phyloP scores from a whole-genome alignment of 192 early-diverging fungal genomes.

The Backusella liffmaniae region DNA sequence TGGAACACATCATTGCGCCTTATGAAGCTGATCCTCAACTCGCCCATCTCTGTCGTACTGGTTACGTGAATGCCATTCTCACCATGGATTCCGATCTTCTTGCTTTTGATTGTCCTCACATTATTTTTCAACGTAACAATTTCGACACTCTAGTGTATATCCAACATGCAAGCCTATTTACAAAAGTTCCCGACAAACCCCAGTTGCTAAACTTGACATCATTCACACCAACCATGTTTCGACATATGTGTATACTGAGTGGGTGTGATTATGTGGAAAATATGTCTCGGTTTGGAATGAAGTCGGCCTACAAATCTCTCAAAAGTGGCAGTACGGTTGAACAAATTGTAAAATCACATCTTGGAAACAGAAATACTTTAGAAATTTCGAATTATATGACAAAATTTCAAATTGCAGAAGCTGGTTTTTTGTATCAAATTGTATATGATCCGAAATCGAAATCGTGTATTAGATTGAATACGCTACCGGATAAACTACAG shows the following conservation, averaged over 20 bases:
- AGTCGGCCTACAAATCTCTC: constrained; percentile 65
- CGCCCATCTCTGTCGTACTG: constrained; percentile 70
- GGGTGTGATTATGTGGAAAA: constrained; percentile 97
- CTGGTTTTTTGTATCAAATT: constrained; percentile 86
- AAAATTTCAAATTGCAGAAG: constrained; percentile 71
- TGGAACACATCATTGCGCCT: constrained; percentile 87
- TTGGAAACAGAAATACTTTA: constrained; percentile 36
- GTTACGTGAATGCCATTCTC: constrained; percentile 74
- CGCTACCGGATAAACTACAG: constrained; percentile 28
- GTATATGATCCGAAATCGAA: constrained; percentile 74
- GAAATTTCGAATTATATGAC: constrained; percentile 68
- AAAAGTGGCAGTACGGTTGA: constrained; percentile 44
- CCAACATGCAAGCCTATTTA: constrained; percentile 48
- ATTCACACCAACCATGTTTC: constrained; percentile 64
- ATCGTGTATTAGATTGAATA: constrained; percentile 56
- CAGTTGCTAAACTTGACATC: constrained; percentile 35
- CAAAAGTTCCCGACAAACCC: constrained; percentile 30
- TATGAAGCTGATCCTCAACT: constrained; percentile 99
- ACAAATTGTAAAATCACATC: constrained; percentile 32
- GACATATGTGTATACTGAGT: constrained; percentile 92
- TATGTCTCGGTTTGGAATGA: constrained; percentile 83
- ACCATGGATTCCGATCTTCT: constrained; percentile 97
- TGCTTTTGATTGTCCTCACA: constrained; percentile 84
- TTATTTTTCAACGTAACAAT: constrained; percentile 84
- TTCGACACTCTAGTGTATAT: constrained; percentile 71